Base-by-base conservation (phyloP, 345 rosid species). In the Citrus trifoliata region DNA sequence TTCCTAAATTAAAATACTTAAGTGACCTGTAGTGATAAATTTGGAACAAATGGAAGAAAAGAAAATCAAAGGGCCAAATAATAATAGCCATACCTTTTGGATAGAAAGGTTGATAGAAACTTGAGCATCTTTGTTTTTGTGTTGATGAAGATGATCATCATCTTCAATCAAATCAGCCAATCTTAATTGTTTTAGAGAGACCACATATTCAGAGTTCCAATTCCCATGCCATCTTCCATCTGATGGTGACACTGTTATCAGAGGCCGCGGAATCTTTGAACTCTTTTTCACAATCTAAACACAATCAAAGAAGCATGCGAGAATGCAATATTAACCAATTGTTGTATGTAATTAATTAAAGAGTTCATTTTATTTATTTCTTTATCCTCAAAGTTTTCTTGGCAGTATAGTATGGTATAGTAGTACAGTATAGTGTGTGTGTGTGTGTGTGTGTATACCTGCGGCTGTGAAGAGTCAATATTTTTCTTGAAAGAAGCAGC, bases 131-230 rank as follows among this genome's bases (percentile, higher is more conserved):
- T 83, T 67, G 46, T 53, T 53, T 0, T 16, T 19, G 21, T 46
- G 51, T 46, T 46, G 67, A 28, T 19, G 60, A 2, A 24, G 60
- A 6, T 12, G 74, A 59, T 73, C 32, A 48, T 88, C 86, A 30
- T 80, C 92, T 82, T 95, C 97, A 63, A 95, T 80, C 78, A 93
- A 85, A 85, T 95, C 98, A 51, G 80, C 71, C 77, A 93, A 88
- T 30, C 70, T 74, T 46, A 95, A 89, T 72, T 92, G 94, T 42
- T 68, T 84, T 24, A 95, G 88, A 62, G 98, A 87, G 60, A 95
- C 70, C n/a, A 84, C 56, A 78, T 85, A 90, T 5, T 93, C 90
- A 72, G 80, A 81, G 60, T 67, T 89, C 98, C 95, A 95, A 3
- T 75, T 82, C 24, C 94, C 95, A 35, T 84, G 86, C 96, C 97